These are phyloP conservation scores for Xylaria acuta DNA, from an alignment of 495 filamentous ascomycete genomes.

Conservation along the genomic window DNA sequence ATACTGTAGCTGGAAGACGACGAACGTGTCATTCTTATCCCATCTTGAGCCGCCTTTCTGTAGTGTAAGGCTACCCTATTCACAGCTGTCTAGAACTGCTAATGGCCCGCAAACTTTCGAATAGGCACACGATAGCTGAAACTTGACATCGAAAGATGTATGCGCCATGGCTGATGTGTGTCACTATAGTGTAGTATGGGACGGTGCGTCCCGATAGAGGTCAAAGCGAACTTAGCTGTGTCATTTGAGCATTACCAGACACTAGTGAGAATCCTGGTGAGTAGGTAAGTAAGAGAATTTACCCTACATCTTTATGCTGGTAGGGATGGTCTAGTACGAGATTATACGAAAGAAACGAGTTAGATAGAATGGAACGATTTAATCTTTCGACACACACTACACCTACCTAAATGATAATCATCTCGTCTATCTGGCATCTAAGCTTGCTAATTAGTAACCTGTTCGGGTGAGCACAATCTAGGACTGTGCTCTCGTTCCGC, in stretches of 20 bases:
- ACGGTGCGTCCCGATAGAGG: constrained; percentile 7
- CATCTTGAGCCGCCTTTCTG: background rate
- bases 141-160: background rate
- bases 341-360: background rate
- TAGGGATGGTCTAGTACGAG: background rate
- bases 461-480: background rate
- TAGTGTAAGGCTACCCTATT: background rate
- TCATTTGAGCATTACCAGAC: background rate
- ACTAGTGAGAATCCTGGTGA: constrained; percentile 1
- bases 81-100: background rate
- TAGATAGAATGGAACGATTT: background rate
- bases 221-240: background rate
- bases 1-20: background rate
- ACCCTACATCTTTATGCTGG: background rate
- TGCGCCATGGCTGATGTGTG: background rate
- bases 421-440: background rate
- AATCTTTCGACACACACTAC: constrained; percentile 9
- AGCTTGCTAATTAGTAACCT: background rate
- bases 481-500: background rate
- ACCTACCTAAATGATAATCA: background rate
- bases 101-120: background rate
- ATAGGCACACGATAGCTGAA: background rate
- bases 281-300: background rate
- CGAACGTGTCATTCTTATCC: background rate
- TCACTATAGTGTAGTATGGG: constrained; percentile 4